Percentiles rank a stretch among this genome's conserved stretches.
phyloP scores from a whole-genome alignment of 2,329 filamentous ascomycete species.

The Macrophomina pseudophaseolina region DNA sequence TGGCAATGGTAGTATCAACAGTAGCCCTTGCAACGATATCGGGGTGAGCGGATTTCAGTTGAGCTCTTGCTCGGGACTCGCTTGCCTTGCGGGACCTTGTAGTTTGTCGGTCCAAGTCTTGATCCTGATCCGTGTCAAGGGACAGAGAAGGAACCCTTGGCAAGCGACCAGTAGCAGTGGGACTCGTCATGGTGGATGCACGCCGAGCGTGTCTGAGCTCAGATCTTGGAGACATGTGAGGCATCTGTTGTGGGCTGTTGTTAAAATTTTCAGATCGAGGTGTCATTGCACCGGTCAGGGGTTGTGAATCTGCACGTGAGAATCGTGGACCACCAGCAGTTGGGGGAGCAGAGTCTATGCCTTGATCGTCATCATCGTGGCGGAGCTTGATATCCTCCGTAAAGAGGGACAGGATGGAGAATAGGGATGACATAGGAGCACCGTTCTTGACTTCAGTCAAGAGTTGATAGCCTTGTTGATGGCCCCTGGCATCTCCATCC shows the following conservation, averaged over 20 bases:
- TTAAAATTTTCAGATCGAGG: constrained; percentile 44
- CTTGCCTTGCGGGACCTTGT: constrained; percentile 7
- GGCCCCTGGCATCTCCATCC: constrained; percentile 53
- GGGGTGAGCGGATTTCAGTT: constrained; percentile 80
- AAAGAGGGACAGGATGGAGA: constrained; percentile 95
- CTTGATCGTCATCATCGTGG: constrained; percentile 63
- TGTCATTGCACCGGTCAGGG: constrained; percentile 34
- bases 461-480: constrained; percentile 87
- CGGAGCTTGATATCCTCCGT: constrained; percentile 90
- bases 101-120: constrained; percentile 26
- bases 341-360: constrained; percentile 54
- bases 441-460: constrained; percentile 97
- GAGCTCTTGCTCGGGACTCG: constrained; percentile 42
- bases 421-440: constrained; percentile 96
- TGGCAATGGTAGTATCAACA: constrained; percentile 95
- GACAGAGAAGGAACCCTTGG: constrained; percentile 76
- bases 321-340: constrained; percentile 32
- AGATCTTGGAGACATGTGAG: constrained; percentile 36
- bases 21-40: constrained; percentile 97
- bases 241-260: constrained; percentile 42
- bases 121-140: constrained; percentile 56
- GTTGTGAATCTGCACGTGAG: constrained; percentile 29
- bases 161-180: constrained; percentile 42
- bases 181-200: constrained; percentile 37
- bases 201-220: constrained; percentile 34